Base-by-base conservation (phyloP, 2,329 filamentous ascomycete species). In the Penicillium rolfsii region DNA sequence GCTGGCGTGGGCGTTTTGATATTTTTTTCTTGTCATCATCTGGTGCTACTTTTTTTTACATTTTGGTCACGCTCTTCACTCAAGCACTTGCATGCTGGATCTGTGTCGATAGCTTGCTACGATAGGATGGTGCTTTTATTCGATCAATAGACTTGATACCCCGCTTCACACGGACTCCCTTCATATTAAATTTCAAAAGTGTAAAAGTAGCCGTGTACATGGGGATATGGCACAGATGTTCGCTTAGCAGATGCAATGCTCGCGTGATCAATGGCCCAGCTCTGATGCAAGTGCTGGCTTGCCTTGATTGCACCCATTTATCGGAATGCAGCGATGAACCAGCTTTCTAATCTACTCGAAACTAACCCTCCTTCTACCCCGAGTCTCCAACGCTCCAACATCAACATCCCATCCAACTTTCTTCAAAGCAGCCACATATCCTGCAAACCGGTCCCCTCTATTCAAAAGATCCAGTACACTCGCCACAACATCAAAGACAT, bases 371-470 rank as follows among this genome's bases (percentile, higher is more conserved):
- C 71, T 69, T 11, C 84, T 86, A 50, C 84, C 79, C 60, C 78
- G 81, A 19, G 89, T 92, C 79, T 93, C 89, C 67, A 93, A 77
- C 5, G 86, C 88, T 41, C 82, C 82, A 54, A 81, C 81, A 58
- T 85, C 79, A 50, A 90, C 67, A 75, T 93, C 85, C 90, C 90
- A 93, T 0, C 89, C 89, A 35, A 69, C 77, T 36, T 73, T 72
- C 60, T 66, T 70, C 57, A 87, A 62, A 62, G 76, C 64, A 62
- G 74, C 62, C 55, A 77, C 59, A 80, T 80, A 73, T 70, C 75
- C 67, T 64, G 77, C 71, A 71, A 89, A 85, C 9, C 70, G 70
- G 7, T 68, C 67, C 8, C 76, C 70, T 45, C 76, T 67, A 50
- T 75, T 73, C 61, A 83, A 67, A 50, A 70, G 81, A 2, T 11